phyloP scores from a whole-genome alignment of 257 asterid genomes.

The Linderniella brevidens region DNA sequence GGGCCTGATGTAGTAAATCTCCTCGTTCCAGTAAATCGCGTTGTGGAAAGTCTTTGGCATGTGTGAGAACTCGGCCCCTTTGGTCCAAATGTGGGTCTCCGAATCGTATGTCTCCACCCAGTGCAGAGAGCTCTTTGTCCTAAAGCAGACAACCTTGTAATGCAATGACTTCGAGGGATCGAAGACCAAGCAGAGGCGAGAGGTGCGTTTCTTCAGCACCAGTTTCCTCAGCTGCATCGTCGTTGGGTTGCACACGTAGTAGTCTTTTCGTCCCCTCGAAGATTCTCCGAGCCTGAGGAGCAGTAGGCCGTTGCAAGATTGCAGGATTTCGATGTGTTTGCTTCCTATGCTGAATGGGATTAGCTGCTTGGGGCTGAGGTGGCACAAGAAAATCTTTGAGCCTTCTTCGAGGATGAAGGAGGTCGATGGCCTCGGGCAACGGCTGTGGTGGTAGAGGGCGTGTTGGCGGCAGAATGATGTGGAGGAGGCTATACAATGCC shows the following conservation, averaged over 20 bases:
- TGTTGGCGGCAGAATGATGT: not conserved
- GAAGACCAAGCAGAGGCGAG: conserved; percentile 5
- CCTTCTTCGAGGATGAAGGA: conserved; percentile 6
- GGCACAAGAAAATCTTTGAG: not conserved
- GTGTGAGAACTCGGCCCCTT: not conserved
- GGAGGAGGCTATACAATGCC: conserved; percentile 3
- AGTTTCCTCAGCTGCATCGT: not conserved
- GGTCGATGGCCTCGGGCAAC: not conserved
- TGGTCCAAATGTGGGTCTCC: not conserved
- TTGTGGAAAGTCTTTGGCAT: not conserved
- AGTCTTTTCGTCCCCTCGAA: not conserved
- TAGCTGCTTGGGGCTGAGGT: not conserved
- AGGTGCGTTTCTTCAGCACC: not conserved
- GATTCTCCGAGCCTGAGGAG: not conserved
- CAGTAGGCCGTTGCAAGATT: conserved; percentile 11
- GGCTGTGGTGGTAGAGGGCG: not conserved
- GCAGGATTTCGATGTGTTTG: not conserved
- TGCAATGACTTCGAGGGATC: conserved; percentile 9
- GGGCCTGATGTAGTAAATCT: conserved; percentile 9
- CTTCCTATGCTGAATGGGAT: not conserved
- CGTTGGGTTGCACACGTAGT: conserved; percentile 9
- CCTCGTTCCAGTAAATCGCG: conserved; percentile 8
- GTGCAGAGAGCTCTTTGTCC: not conserved
- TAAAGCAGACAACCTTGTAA: conserved; percentile 7
- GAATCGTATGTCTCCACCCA: conserved; percentile 6